Percentiles rank a stretch among this genome's conserved stretches.
Conservation (phyloP, 768 basidiomycete genomes). For the Pholiota conissans region DNA sequence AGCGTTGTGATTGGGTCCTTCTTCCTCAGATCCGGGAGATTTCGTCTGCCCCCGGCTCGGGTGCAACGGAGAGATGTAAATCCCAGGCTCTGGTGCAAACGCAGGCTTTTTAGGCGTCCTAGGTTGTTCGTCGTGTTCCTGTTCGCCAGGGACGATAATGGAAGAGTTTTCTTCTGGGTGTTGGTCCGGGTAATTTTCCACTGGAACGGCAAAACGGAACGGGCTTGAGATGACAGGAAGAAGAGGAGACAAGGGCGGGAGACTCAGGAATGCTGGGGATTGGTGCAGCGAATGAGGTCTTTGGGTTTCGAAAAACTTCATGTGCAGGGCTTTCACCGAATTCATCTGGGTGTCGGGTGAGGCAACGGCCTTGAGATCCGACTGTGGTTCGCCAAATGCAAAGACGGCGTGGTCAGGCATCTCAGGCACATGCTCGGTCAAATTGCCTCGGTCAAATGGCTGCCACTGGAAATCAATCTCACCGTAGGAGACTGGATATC, state of each 20-base stretch:
- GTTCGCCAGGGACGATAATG: neutral
- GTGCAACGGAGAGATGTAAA: slow-evolving; percentile 35
- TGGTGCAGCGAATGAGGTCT: neutral
- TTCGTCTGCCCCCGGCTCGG: slow-evolving; percentile 2
- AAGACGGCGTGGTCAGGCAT: slow-evolving; percentile 16
- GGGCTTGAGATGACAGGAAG: slow-evolving; percentile 19
- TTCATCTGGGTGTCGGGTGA: neutral
- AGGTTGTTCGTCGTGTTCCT: neutral
- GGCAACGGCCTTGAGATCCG: neutral
- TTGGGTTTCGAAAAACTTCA: neutral
- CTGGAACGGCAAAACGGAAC: slow-evolving; percentile 26
- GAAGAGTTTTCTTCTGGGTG: neutral
- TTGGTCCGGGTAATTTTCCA: slow-evolving; percentile 3
- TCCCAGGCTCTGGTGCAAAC: slow-evolving; percentile 38
- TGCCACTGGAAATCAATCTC: slow-evolving; percentile 57
- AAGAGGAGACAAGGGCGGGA: neutral
- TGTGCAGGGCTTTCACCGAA: neutral
- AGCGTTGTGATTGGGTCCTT: neutral
- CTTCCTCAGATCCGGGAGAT: neutral
- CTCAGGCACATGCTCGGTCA: slow-evolving; percentile 14
- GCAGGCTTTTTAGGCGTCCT: slow-evolving; percentile 8
- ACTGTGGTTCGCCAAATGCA: neutral
- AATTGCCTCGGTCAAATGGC: slow-evolving; percentile 42
- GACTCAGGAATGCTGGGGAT: neutral
- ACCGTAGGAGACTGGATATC: slow-evolving; percentile 38